A percentile compares a stretch with the other conserved stretches of the same genome.
These are phyloP conservation scores for Mollisia scopiformis DNA, from an alignment of 2,329 filamentous ascomycete genomes.

Conservation along the genomic window DNA sequence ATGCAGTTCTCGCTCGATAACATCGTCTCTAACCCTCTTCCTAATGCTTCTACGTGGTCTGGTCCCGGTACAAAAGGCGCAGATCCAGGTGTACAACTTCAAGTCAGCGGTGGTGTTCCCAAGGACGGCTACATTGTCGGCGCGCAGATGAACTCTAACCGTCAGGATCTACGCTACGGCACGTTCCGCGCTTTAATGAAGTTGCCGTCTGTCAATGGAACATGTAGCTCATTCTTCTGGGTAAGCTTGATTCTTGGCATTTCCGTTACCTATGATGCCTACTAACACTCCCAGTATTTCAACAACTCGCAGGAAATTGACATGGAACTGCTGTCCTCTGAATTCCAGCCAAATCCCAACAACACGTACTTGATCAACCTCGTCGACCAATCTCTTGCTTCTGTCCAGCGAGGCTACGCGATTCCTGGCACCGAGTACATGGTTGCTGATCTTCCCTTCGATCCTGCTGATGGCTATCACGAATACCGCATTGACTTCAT, in stretches of 20 bases:
- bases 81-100: conserved; percentile 58
- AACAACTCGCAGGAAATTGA: conserved; percentile 83
- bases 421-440: conserved; percentile 62
- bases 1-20: conserved; percentile 64
- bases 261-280: background rate
- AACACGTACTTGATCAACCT: conserved; percentile 67
- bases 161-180: conserved; percentile 69
- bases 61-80: conserved; percentile 48
- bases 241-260: conserved; percentile 44
- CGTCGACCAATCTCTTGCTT: conserved; percentile 70
- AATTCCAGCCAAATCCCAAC: conserved; percentile 54
- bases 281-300: conserved; percentile 54
- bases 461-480: conserved; percentile 68
- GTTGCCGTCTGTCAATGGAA: conserved; percentile 52
- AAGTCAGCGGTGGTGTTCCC: conserved; percentile 48
- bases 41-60: conserved; percentile 44
- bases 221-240: conserved; percentile 82
- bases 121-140: conserved; percentile 57
- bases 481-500: conserved; percentile 82
- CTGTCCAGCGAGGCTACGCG: conserved; percentile 62
- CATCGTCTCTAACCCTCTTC: conserved; percentile 55
- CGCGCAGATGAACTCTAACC: conserved; percentile 65
- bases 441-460: conserved; percentile 63
- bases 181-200: conserved; percentile 68
- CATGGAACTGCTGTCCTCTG: conserved; percentile 74